Evolutionary conservation across 2,329 filamentous ascomycete genomes (phyloP), one percentile per base, ranked within the genome.

Genomic region (Calonectria pseudoturangicola): DNA sequence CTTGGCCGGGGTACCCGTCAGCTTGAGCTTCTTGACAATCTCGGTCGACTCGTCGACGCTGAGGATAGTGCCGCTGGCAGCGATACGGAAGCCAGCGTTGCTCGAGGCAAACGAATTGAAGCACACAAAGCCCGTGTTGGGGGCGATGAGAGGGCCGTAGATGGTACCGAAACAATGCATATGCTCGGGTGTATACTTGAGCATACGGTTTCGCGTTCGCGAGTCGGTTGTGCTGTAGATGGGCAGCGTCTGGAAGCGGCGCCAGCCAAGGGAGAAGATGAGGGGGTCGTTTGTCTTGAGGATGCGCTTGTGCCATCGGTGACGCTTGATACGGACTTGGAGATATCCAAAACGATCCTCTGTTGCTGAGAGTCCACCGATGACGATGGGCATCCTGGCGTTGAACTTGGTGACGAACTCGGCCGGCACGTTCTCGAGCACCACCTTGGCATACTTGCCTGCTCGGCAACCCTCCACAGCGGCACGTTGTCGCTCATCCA

Each of bases 251-350:
- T 98, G 97, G 88, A 99, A 99, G 73, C 97, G 91, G 64, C 97
- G 91, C 97, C 97, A 99, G 50, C 97, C 97, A 51, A 99, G 89
- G 2, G 96, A 98, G 88, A 99, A 97, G 82, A 99, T 98, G 65
- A 99, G 89, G 18, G 97, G 97, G 81, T 99, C 97, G 82, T 98
- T 98, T 41, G 95, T 98, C 88, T 99, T 99, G 77, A 99, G 89
- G 78, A 98, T 98, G 88, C 97, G 98, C 90, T 98, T 98, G 87
- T 99, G 97, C 97, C 97, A 99, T 77, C 97, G 90, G 84, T 99
- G 97, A 67, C 95, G 91, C 90, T 99, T 99, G 88, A 99, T 98
- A 64, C 97, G 92, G 71, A 98, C 93, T 84, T 99, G 97, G 10
- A 98, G 93, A 82, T 94, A 98, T 10, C 97, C 97, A 83, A 98